Evolutionary conservation across 1,284 basidiomycete genomes (phyloP).

Genomic region (Microbotryomycetes sp.): DNA sequence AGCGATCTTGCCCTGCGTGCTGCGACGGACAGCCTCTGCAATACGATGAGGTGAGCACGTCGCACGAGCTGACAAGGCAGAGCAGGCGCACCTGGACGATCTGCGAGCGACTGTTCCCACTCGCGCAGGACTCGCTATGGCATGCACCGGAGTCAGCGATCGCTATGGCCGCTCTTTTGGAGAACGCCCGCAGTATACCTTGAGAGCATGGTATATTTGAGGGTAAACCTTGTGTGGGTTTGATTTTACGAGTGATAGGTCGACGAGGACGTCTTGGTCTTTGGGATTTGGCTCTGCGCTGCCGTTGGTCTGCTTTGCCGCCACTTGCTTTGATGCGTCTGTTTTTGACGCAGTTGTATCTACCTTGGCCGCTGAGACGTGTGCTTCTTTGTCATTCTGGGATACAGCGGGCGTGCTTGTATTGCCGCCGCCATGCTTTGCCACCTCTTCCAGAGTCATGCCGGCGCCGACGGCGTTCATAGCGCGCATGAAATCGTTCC

Average conservation of each 20-base stretch:
- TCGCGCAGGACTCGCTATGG: conserved; percentile 68
- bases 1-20: conserved; percentile 84
- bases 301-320: not conserved
- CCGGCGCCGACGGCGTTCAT: conserved; percentile 70
- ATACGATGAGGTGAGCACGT: conserved; percentile 45
- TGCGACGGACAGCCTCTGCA: conserved; percentile 59
- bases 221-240: conserved; percentile 97
- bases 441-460: conserved; percentile 55
- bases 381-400: conserved; percentile 30
- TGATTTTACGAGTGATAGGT: conserved; percentile 73
- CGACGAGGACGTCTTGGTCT: conserved; percentile 53
- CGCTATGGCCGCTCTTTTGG: not conserved
- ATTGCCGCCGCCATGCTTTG: conserved; percentile 40
- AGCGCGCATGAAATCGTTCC: conserved; percentile 92
- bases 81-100: conserved; percentile 62
- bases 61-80: conserved; percentile 37
- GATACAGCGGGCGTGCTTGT: conserved; percentile 5
- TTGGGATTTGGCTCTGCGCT: conserved; percentile 25
- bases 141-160: no score
- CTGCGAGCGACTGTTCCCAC: conserved; percentile 90
- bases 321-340: conserved; percentile 31
- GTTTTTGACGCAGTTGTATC: conserved; percentile 49
- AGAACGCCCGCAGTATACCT: conserved; percentile 44
- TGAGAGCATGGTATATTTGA: conserved; percentile 92
- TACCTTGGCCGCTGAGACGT: conserved; percentile 50